Evolutionary conservation across 1,284 basidiomycete genomes (phyloP), one percentile per base, ranked within the genome.

Genomic region (Ceratobasidium sp.): DNA sequence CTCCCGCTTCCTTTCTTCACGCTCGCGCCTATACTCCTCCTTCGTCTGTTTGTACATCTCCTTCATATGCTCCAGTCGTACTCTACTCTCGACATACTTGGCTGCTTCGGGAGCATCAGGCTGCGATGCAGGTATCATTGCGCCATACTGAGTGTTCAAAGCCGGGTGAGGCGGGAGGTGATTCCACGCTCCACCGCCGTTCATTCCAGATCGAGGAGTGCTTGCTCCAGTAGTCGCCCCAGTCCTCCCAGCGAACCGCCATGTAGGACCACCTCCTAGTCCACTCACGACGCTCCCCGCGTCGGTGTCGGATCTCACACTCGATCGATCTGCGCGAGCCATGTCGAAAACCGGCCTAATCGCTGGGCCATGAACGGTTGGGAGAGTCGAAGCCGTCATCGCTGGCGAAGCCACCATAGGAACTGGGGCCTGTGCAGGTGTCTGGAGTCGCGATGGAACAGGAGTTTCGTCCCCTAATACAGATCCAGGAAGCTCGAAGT

Each of bases 31-130:
- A 26, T 73, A 73, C 56, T 73, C 69, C 37, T 73, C 69, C 58
- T 73, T 73, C 39, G 69, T 73, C 37, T 73, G 69, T 39, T 73
- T 73, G 69, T 73, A 73, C 69, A 73, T 73, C 31, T 73, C 69
- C 56, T 73, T 73, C 69, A 73, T 73, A 33, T 73, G 69, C 45
- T 73, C 69, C 2, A 73, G 56, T 37, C 35, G 42, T 23, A 73
- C 69, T n/a, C 56, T 45, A 45, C 69, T 73, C 58, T 73, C 69
- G 15, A 73, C 69, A 28, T 73, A 73, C 45, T 73, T 73, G 42
- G 39, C 58, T 15, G 69, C 69, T 23, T 73, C 69, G 17, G 56
- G 54, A 10, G n/a, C 28, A n/a, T 49, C 51, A n/a, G 42, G 26
- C n/a, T 51, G 64, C 31, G 42, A n/a, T 20, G 23, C 42, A 20